A percentile compares a stretch with the other conserved stretches of the same genome.
Evolutionary conservation across 2,329 filamentous ascomycete genomes (phyloP).

Genomic region (Fusarium armeniacum): DNA sequence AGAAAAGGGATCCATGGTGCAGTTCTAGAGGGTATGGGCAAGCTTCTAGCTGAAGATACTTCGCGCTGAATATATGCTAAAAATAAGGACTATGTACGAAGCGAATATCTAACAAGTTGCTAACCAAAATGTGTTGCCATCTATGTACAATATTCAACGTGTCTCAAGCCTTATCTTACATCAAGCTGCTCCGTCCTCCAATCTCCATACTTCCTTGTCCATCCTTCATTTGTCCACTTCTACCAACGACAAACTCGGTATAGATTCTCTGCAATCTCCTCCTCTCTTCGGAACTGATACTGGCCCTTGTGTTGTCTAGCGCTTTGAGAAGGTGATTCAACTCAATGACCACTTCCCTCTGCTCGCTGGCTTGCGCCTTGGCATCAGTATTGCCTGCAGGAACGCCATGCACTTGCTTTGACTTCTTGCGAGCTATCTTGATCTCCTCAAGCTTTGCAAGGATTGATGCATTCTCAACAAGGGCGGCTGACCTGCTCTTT

Average conservation of each 20-base stretch:
- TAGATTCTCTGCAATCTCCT: conserved; percentile 85
- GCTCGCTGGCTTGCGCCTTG: conserved; percentile 55
- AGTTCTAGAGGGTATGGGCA: conserved; percentile 55
- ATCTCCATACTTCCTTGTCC: conserved; percentile 93
- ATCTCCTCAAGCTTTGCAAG: conserved; percentile 85
- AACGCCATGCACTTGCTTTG: conserved; percentile 54
- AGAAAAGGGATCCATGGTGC: conserved; percentile 58
- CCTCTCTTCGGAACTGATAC: conserved; percentile 84
- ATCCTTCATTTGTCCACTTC: conserved; percentile 95
- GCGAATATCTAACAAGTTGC: neutral
- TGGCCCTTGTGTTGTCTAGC: conserved; percentile 81
- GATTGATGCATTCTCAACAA: conserved; percentile 85
- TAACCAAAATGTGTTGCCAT: neutral
- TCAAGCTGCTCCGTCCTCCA: conserved; percentile 91
- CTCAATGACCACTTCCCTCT: conserved; percentile 81
- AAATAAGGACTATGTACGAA: neutral
- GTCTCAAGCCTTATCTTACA: conserved; percentile 67
- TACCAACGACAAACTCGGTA: conserved; percentile 89
- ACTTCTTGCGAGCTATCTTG: conserved; percentile 74
- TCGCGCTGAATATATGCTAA: conserved; percentile 13
- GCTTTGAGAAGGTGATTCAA: conserved; percentile 88
- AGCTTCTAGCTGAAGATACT: conserved; percentile 40
- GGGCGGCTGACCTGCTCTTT: conserved; percentile 65
- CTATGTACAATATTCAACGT: conserved; percentile 17
- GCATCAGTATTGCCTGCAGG: conserved; percentile 42